Evolutionary conservation across 768 basidiomycete genomes (phyloP), one percentile per base, ranked within the genome.

Genomic region (Leccinum disarticulatum): DNA sequence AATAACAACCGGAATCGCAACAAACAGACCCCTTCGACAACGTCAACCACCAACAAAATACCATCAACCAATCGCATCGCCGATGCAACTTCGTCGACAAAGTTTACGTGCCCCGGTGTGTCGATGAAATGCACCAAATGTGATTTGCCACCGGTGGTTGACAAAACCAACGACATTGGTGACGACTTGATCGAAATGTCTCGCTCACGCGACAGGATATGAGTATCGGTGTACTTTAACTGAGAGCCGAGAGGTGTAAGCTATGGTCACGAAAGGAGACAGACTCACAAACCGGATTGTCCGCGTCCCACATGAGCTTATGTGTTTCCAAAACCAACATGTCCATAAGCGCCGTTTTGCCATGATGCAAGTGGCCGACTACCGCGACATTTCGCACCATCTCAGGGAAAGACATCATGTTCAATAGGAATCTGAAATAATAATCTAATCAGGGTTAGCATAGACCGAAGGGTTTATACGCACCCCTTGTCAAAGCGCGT

Each of bases 271-370:
- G 28, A 31, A 54, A 31, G 52, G 52, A 61, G 55, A 48, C 25
- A 15, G 56, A 63, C 53, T 59, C 62, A 80, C 87, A 69, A 61
- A 96, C 95, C 67, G 88, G 87, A 66, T 85, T 81, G 75, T 98
- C 96, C 15, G 93, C 87, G 68, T 98, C 93, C 91, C 95, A 97
- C 7, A 86, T 81, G 58, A 99, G 77, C 74, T 94, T 93, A 75
- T 99, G 97, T 0, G 97, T 99, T 76, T 98, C 95, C 65, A 93
- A 90, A 7, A 95, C 87, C 59, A 99, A 83, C 93, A 98, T 98
- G 73, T 99, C 97, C 84, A 99, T 79, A 52, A 99, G 78, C 1
- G 93, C 89, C 0, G 97, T 98, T 79, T 99, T 99, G 67, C 97
- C 97, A 68, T 99, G 97, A 69, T 99, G 97, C 53, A 99, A 76